Conservation (phyloP, 257 asterid species). For the Capsicum chinense region DNA sequence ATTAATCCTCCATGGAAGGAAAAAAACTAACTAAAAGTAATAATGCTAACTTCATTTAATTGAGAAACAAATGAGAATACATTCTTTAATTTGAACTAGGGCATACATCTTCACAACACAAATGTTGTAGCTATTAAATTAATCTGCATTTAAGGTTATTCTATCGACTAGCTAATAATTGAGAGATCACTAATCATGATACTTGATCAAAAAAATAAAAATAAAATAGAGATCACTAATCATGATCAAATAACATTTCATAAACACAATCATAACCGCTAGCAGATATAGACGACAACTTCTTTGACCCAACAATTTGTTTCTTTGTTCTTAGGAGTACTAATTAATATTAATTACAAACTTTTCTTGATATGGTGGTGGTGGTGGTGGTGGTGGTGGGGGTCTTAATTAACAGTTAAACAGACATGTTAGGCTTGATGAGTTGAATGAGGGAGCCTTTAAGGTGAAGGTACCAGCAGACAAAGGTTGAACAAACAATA, state of each 20-base stretch:
- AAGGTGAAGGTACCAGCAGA: slow-evolving; percentile 26
- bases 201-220: no score
- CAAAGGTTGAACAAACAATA: no score
- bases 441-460: slow-evolving; percentile 62
- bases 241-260: background rate
- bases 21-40: background rate
- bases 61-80: background rate
- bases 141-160: no score
- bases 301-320: background rate
- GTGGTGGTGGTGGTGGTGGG: no score
- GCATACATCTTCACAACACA: background rate
- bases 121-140: no score
- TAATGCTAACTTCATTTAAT: background rate
- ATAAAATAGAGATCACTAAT: no score
- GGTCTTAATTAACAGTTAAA: background rate
- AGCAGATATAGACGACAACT: background rate
- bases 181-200: no score
- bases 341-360: background rate
- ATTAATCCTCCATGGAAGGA: background rate
- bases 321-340: background rate
- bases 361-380: background rate
- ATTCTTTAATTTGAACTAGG: slow-evolving; percentile 17
- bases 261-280: background rate
- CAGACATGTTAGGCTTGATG: slow-evolving; percentile 44
- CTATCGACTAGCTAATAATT: no score